These are phyloP conservation scores for Cladosporium velox DNA, from an alignment of 2,329 filamentous ascomycete species.

Conservation along the genomic window DNA sequence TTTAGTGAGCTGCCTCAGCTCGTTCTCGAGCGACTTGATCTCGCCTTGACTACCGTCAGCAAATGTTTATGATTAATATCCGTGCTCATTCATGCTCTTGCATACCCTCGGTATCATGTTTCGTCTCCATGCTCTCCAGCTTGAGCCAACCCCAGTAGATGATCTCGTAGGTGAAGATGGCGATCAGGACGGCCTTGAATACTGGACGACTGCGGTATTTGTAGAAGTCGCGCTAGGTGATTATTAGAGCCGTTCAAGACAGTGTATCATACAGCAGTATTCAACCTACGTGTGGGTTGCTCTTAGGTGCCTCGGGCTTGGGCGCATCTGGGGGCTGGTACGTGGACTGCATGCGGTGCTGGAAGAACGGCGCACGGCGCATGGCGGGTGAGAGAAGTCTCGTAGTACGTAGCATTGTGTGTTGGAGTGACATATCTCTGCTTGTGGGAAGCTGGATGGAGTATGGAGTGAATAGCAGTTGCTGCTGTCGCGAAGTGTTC, in stretches of 20 bases:
- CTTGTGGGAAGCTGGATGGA: neutral
- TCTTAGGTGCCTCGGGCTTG: slow-evolving; percentile 11
- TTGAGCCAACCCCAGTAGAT: slow-evolving; percentile 73
- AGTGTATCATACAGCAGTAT: slow-evolving; percentile 1
- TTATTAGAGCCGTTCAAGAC: neutral
- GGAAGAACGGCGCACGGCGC: slow-evolving; percentile 12
- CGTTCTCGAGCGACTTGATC: slow-evolving; percentile 17
- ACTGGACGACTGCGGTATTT: slow-evolving; percentile 72
- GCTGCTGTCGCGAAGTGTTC: neutral
- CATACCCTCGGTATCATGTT: slow-evolving; percentile 54
- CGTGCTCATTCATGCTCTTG: neutral
- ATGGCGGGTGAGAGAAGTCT: slow-evolving; percentile 8
- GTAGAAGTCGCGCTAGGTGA: slow-evolving; percentile 60
- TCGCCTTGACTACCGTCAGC: slow-evolving; percentile 14
- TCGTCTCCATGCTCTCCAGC: slow-evolving; percentile 71
- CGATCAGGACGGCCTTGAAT: slow-evolving; percentile 71
- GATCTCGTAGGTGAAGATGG: slow-evolving; percentile 77
- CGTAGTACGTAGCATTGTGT: slow-evolving; percentile 11
- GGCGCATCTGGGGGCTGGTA: slow-evolving; percentile 11
- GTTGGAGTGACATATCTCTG: neutral
- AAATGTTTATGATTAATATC: neutral
- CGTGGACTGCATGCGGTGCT: slow-evolving; percentile 17
- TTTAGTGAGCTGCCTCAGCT: slow-evolving; percentile 4
- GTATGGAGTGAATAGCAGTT: neutral
- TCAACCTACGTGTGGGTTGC: slow-evolving; percentile 20